Conservation (phyloP, 148 eudicot genomes). For the Vaccinium corymbosum region DNA sequence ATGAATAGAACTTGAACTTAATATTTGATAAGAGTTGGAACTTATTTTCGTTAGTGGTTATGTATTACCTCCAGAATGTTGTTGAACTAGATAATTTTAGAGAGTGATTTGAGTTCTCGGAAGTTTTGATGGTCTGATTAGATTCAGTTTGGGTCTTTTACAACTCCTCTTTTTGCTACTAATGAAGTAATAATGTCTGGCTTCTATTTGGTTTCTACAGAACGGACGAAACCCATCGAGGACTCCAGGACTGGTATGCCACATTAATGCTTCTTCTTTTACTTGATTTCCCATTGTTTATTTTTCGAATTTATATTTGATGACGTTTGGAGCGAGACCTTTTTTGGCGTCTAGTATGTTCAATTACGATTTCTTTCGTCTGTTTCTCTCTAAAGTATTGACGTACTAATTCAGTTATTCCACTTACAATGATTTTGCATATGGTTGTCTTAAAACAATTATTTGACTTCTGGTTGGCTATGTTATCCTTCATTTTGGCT, state of each 20-base stretch:
- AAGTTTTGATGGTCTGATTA: not conserved
- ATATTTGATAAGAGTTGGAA: not conserved
- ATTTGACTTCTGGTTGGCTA: not conserved
- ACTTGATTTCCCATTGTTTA: not conserved
- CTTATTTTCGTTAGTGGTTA: not conserved
- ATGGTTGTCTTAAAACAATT: not conserved
- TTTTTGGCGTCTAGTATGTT: not conserved
- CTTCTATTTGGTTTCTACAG: conserved; percentile 31
- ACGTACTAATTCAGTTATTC: not conserved
- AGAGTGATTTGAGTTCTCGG: not conserved
- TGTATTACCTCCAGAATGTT: not conserved
- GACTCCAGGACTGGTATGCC: conserved; percentile 63
- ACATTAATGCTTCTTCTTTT: not conserved
- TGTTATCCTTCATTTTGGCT: too few relatives aligned
- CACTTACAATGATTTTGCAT: not conserved
- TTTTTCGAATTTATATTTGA: too few relatives aligned
- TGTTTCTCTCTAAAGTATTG: not conserved
- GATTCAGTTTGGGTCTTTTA: not conserved
- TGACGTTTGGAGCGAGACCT: not conserved
- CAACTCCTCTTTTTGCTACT: not conserved
- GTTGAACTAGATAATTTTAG: not conserved
- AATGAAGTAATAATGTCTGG: not conserved
- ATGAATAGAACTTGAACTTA: not conserved
- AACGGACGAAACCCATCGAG: conserved; percentile 41
- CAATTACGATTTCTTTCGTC: not conserved